Base-by-base conservation (phyloP, 176 grass and related monocot species). In the Carex parvula region DNA sequence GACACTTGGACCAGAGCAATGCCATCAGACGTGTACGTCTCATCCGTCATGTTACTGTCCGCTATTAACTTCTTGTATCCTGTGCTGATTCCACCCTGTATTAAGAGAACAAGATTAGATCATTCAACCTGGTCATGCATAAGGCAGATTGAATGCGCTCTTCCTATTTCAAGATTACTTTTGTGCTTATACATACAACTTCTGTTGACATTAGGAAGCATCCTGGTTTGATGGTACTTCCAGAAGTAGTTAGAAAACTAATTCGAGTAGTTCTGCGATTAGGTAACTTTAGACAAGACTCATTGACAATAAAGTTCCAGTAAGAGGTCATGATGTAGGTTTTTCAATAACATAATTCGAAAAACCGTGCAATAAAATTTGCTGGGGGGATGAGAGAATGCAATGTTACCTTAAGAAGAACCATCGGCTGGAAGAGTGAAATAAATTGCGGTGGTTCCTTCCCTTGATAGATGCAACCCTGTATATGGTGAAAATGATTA, bases 361-460 rank as follows among this genome's bases (percentile, higher is more conserved):
- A 30, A 57, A 78, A 33, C 10, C 6, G 7, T 26, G 26, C 73
- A 78, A 32, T 50, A 57, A 24, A 76, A 77, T 78, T 10, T 22
- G 70, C 50, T 57, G 16, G 2, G 12, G 5, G 0, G 22, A 78
- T 55, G 18, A 68, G 33, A 56, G 24, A 69, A 79, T 59, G 24
- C 24, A 69, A 48, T 22, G 46, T 21, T 88, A 98, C 95, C 95
- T 98, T 98, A 75, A 98, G 84, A 80, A 98, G 87, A 84, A 98
- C 86, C 92, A 98, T 93, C 79, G 92, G 92, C 42, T 98, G 95
- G 84, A 98, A 94, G 84, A 98, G 92, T 42, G 95, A 89, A 89
- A 98, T 83, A 87, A 98, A 94, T 79, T 98, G 95, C 2, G 92
- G 92, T 56, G 95, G 91, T 80, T 98, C 95, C 84, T 93, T 94